Evolutionary conservation across 805 yeast genomes (phyloP), one percentile per base, ranked within the genome.

Genomic region (Cephaloascus fragrans): DNA sequence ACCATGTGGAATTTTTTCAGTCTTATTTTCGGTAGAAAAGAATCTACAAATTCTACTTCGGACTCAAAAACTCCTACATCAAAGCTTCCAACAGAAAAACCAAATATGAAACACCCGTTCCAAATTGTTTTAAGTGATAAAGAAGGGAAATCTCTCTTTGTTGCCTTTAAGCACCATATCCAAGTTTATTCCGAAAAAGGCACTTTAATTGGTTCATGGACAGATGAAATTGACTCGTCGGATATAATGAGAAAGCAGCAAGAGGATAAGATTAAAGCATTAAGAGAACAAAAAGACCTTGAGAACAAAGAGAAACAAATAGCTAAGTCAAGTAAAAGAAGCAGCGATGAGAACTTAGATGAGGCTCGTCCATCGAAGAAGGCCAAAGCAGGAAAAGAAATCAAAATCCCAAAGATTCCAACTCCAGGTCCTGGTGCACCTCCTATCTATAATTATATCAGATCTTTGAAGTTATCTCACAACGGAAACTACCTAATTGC

Each of bases 391-490:
- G 50, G 50, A 9, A 36, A 35, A 12, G 48, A 52, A 18, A 39
- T 45, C n/a, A 61, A 60, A 40, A 44, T 57, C 4, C 72, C 81
- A 12, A 78, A 77, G 48, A 54, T 73, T 8, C 81, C 83, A 16
- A 66, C 67, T 4, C 79, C 84, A 15, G 83, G 84, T 2, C 71
- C 77, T 1, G 87, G 84, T 6, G 83, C 83, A 3, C 83, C 85
- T 18, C 77, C 75, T 37, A 67, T 75, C 19, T 76, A 71, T 54
- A 80, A 80, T 44, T 77, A 81, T 48, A 75, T 89, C 37, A 72
- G 95, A 54, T 71, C 77, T 18, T 56, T 89, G 45, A 57, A 61
- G 5, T 52, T 86, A 38, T 62, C 77, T 6, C 60, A 73, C 18
- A 64, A 72, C 47, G 83, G 77, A 35, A 56, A 65, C 33, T 65